Evolutionary conservation across 805 yeast genomes (phyloP).

Genomic region (Saccharomycopsis sp.): DNA sequence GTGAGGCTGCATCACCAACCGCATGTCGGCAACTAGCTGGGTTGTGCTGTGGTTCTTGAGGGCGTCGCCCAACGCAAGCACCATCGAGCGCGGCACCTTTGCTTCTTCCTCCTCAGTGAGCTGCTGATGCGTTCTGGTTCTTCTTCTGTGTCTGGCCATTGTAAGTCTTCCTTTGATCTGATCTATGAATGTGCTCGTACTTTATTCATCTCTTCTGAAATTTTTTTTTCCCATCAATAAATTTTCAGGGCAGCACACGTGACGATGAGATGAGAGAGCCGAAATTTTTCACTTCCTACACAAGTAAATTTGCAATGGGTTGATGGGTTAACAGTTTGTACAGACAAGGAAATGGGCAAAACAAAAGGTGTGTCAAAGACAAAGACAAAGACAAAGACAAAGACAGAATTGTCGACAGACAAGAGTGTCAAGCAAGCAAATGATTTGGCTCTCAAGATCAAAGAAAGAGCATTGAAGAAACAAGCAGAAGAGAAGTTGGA

Average conservation of each 20-base stretch:
- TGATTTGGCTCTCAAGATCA: slow-evolving; percentile 48
- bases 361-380: too few relatives aligned
- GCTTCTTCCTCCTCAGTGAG: slow-evolving; percentile 55
- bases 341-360: too few relatives aligned
- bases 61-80: slow-evolving; percentile 72
- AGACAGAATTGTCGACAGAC: slow-evolving; percentile 22
- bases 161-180: background rate
- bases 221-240: too few relatives aligned
- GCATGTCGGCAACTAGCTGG: slow-evolving; percentile 78
- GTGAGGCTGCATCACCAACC: slow-evolving; percentile 91
- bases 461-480: slow-evolving; percentile 31
- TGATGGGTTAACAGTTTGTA: too few relatives aligned
- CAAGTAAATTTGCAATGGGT: too few relatives aligned
- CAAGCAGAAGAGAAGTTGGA: slow-evolving; percentile 12
- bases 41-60: slow-evolving; percentile 71
- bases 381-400: slow-evolving; percentile 1
- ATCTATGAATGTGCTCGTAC: too few relatives aligned
- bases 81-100: slow-evolving; percentile 89
- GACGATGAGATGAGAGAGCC: too few relatives aligned
- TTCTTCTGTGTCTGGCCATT: slow-evolving; percentile 49
- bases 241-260: too few relatives aligned
- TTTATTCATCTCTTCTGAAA: too few relatives aligned
- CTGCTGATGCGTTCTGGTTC: slow-evolving; percentile 79
- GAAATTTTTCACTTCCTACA: too few relatives aligned
- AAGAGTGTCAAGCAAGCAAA: slow-evolving; percentile 29